Evolutionary conservation across 2,329 filamentous ascomycete genomes (phyloP), one percentile per base, ranked within the genome.

Genomic region (Fusarium sp.): DNA sequence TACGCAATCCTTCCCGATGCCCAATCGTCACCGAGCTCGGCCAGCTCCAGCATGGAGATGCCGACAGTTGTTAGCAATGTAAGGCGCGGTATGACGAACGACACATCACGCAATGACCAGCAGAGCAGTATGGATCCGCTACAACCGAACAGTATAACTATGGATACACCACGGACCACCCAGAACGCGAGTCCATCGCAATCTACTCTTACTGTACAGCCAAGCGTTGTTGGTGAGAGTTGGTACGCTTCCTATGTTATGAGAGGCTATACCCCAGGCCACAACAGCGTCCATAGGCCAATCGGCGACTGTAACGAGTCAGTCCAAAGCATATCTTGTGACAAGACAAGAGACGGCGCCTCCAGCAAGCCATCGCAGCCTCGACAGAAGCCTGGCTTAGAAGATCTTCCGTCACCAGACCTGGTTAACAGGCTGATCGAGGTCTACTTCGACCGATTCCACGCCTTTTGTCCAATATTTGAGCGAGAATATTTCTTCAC

Each of bases 371-470:
- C n/a, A 13, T 1, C 14, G 0, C 6, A 35, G 0, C 6, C 17
- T 22, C 37, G 8, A 7, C 26, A 30, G 0, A 59, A 48, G 9
- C 9, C 24, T 4, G 11, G 13, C 1, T 10, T 50, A 2, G 11
- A 46, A 0, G 43, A 50, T 4, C 43, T 58, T 6, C 60, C 59
- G 0, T 19, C 22, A 0, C 47, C 41, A 0, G 33, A 43, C 0
- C 7, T 49, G 1, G 19, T 60, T 0, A 47, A 67, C 0, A 17
- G 39, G 0, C 39, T 67, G 0, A 62, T 67, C 1, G 51, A 67
- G 3, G 51, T 33, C 7, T 67, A 67, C 20, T 67, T 67, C 7
- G 44, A 58, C 0, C 32, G 39, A 0, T 67, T 67, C 1, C 62
- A 58, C 0, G 6, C 26, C 0, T 67, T 67, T 1, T 63, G 64